A percentile compares a stretch with the other conserved stretches of the same genome.
Evolutionary conservation across 208 protist genomes (phyloP).

Genomic region (Leishmania martiniquensis): DNA sequence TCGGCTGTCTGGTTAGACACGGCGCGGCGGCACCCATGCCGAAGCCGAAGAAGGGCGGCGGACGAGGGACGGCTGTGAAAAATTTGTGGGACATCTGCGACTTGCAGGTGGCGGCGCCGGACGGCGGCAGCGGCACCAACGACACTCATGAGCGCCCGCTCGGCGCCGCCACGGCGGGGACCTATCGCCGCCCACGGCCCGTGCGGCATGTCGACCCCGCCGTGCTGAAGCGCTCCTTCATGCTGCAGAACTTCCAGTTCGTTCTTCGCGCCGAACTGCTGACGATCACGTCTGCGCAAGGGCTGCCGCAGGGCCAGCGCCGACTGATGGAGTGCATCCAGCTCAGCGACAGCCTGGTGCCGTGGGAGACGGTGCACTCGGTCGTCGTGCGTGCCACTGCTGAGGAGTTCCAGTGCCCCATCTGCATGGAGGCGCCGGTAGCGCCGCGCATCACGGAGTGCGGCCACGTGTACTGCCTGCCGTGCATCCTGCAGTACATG

Average conservation of each 20-base stretch:
- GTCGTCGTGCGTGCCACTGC: slow-evolving; percentile 74
- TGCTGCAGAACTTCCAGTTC: slow-evolving; percentile 92
- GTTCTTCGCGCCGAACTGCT: slow-evolving; percentile 77
- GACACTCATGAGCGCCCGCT: neutral
- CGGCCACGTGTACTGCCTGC: slow-evolving; percentile 83
- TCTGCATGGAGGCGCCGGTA: slow-evolving; percentile 74
- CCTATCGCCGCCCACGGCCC: slow-evolving; percentile 29
- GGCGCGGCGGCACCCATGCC: slow-evolving; percentile 7
- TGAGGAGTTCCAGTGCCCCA: slow-evolving; percentile 85
- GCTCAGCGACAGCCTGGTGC: slow-evolving; percentile 54
- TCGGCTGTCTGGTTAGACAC: neutral
- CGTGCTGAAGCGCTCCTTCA: slow-evolving; percentile 70
- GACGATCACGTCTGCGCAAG: slow-evolving; percentile 29
- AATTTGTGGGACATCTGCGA: slow-evolving; percentile 32
- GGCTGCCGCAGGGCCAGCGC: slow-evolving; percentile 65
- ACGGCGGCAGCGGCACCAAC: neutral
- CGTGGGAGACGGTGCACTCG: slow-evolving; percentile 83
- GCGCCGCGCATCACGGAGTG: slow-evolving; percentile 87
- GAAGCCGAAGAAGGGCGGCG: slow-evolving; percentile 32
- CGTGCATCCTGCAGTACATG: slow-evolving; percentile 82
- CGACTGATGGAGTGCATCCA: slow-evolving; percentile 62
- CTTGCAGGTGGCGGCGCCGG: slow-evolving; percentile 7
- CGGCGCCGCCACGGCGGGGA: slow-evolving; percentile 5
- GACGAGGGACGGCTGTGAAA: slow-evolving; percentile 31
- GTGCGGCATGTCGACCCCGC: slow-evolving; percentile 45